A percentile compares a stretch with the other conserved stretches of the same genome.
Evolutionary conservation across 805 yeast genomes (phyloP).

Genomic region (Teunomyces kruisii): DNA sequence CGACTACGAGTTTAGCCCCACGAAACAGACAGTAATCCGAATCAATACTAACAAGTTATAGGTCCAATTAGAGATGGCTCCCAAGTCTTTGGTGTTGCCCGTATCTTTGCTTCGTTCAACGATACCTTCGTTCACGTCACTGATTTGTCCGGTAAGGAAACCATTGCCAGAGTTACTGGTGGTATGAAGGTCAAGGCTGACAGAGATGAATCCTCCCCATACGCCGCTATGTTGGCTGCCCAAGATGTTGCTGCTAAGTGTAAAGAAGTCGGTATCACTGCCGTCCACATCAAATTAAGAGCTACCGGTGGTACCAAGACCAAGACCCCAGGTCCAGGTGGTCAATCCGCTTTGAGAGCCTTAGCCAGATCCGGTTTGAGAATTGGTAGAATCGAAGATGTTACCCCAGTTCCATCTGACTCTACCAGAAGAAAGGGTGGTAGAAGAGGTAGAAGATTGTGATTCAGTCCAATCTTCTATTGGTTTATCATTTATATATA

Average conservation of each 20-base stretch:
- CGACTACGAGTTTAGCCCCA: not conserved
- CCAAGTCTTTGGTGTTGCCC: constrained; percentile 99
- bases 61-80: constrained; percentile 79
- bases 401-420: constrained; percentile 99
- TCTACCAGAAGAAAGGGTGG: constrained; percentile 99
- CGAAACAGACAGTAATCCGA: not conserved
- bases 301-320: constrained; percentile 99
- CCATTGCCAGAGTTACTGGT: constrained; percentile 99
- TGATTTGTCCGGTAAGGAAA: constrained; percentile 99
- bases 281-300: constrained; percentile 99
- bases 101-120: constrained; percentile 99
- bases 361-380: constrained; percentile 99
- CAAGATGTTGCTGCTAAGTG: constrained; percentile 99
- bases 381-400: constrained; percentile 99
- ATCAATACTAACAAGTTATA: constrained; percentile 5
- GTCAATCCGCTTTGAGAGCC: constrained; percentile 99
- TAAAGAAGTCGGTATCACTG: constrained; percentile 99
- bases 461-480: constrained; percentile 23
- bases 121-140: constrained; percentile 99
- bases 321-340: constrained; percentile 99
- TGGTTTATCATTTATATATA: constrained; percentile 4
- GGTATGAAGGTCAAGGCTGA: constrained; percentile 99
- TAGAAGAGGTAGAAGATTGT: constrained; percentile 99
- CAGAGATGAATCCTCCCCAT: constrained; percentile 99
- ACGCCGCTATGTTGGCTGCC: constrained; percentile 99